phyloP scores from a whole-genome alignment of 148 eudicot species.

The Spergularia marina region DNA sequence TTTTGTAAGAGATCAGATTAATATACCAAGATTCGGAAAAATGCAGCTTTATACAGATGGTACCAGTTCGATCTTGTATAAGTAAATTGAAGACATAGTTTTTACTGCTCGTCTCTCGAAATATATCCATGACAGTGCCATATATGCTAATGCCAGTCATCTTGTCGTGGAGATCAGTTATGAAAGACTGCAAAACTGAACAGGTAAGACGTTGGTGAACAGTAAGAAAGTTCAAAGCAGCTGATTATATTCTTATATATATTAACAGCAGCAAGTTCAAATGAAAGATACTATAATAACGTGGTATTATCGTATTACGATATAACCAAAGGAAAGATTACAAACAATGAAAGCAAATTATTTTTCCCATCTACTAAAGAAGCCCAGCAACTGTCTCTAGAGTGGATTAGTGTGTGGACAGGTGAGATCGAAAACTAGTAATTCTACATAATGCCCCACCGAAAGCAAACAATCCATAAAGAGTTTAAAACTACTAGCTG shows the following conservation, averaged over 20 bases:
- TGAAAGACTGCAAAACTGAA: slow-evolving; percentile 71
- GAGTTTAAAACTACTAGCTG: neutral
- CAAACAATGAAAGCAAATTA: too few species aligned
- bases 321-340: too few species aligned
- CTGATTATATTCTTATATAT: neutral
- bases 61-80: slow-evolving; percentile 74
- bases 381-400: too few species aligned
- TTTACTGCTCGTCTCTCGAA: slow-evolving; percentile 35
- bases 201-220: slow-evolving; percentile 42
- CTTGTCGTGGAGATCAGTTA: slow-evolving; percentile 79
- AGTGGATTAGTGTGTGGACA: neutral
- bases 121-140: slow-evolving; percentile 62
- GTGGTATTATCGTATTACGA: neutral
- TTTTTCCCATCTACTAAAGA: too few species aligned
- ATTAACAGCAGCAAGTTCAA: neutral
- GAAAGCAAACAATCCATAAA: neutral
- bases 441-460: neutral
- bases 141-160: slow-evolving; percentile 88
- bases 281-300: neutral
- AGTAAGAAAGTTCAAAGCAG: slow-evolving; percentile 6
- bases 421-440: neutral
- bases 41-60: slow-evolving; percentile 70
- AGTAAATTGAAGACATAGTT: slow-evolving; percentile 46
- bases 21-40: slow-evolving; percentile 66
- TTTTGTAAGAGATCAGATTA: neutral